phyloP scores from a whole-genome alignment of 257 asterid species.

The Solanum megistacrolobum region DNA sequence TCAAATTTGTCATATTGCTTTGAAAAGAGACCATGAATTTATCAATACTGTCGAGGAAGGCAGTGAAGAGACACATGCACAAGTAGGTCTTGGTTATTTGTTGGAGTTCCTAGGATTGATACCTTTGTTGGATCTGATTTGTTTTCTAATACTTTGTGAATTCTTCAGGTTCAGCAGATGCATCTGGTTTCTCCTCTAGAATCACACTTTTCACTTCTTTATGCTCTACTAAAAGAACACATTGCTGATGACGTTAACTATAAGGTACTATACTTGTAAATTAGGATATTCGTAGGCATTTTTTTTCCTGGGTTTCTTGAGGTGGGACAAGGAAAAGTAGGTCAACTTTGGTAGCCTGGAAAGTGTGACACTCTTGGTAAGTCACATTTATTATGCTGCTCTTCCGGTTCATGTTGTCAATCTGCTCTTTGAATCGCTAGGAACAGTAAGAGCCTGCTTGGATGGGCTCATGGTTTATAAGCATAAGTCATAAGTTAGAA shows the following conservation, averaged over 20 bases:
- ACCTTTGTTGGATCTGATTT: background rate
- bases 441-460: background rate
- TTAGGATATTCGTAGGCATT: background rate
- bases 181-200: slow-evolving; percentile 78
- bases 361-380: background rate
- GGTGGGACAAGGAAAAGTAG: background rate
- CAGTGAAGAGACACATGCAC: slow-evolving; percentile 91
- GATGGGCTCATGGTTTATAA: background rate
- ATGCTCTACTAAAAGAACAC: slow-evolving; percentile 66
- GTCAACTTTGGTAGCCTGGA: background rate
- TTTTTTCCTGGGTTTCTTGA: background rate
- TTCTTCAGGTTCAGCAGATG: slow-evolving; percentile 69
- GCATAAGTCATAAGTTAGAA: background rate
- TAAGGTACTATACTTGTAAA: slow-evolving; percentile 39
- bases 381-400: background rate
- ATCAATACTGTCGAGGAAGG: slow-evolving; percentile 89
- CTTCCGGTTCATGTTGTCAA: background rate
- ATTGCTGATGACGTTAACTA: slow-evolving; percentile 78
- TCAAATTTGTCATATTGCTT: slow-evolving; percentile 82
- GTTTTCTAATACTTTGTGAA: background rate
- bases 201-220: slow-evolving; percentile 67
- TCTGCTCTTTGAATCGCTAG: background rate
- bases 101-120: background rate
- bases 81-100: slow-evolving; percentile 27
- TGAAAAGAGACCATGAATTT: slow-evolving; percentile 86